phyloP scores from a whole-genome alignment of 768 basidiomycete genomes.

The Tulasnella calospora region DNA sequence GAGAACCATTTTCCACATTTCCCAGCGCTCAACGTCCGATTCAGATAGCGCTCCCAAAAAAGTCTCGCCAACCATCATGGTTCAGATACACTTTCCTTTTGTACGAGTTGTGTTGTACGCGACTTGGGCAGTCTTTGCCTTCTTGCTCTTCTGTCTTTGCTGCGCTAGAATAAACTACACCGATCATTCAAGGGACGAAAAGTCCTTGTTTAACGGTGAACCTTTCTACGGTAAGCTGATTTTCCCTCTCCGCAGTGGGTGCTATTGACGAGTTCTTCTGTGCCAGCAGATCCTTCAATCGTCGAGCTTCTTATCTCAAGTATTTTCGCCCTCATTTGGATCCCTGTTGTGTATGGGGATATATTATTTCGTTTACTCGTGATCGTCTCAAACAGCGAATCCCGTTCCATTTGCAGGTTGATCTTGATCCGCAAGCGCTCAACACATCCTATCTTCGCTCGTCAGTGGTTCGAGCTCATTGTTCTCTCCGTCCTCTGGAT shows the following conservation, averaged over 20 bases:
- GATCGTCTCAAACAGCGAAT: not conserved
- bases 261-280: not conserved
- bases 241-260: not conserved
- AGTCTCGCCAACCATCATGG: not conserved
- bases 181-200: not conserved
- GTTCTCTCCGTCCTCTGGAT: conserved; percentile 20
- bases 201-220: not conserved
- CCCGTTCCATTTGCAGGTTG: not conserved
- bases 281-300: conserved; percentile 9
- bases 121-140: not conserved
- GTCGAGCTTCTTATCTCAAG: conserved; percentile 16
- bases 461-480: conserved; percentile 11
- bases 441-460: conserved; percentile 1
- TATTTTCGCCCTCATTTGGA: conserved; percentile 17
- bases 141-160: conserved; percentile 24
- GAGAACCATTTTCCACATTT: not conserved
- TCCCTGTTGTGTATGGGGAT: conserved; percentile 14
- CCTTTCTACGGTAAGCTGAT: conserved; percentile 15
- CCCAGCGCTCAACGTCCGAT: not conserved
- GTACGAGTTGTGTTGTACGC: conserved; percentile 12
- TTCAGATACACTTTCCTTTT: conserved; percentile 6
- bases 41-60: not conserved
- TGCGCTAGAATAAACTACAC: conserved; percentile 22
- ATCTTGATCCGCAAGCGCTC: conserved; percentile 17
- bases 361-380: not conserved